A percentile compares a stretch with the other conserved stretches of the same genome.
These are phyloP conservation scores for Oryza brachyantha DNA, from an alignment of 176 grass and related monocot genomes.

Conservation along the genomic window DNA sequence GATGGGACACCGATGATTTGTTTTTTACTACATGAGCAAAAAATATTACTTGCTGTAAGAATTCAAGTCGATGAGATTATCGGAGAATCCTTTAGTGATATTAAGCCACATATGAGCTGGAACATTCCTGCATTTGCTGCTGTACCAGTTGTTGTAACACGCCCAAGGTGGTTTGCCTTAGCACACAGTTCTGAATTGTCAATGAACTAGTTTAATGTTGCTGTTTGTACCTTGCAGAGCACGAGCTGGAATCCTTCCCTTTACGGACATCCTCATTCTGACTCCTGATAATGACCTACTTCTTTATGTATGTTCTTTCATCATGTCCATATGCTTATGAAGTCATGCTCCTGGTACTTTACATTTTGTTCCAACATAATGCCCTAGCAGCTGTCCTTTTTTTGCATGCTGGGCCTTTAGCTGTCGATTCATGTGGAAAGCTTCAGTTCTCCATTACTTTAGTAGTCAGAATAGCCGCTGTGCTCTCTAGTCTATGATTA, in stretches of 20 bases:
- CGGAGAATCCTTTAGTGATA: conserved; percentile 57
- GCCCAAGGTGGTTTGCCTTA: conserved; percentile 76
- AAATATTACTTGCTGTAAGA: conserved; percentile 73
- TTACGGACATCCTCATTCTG: conserved; percentile 76
- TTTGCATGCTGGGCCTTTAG: not conserved
- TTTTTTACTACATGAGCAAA: conserved; percentile 80
- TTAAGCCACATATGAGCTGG: conserved; percentile 80
- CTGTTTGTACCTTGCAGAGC: conserved; percentile 54
- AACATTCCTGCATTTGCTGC: conserved; percentile 86
- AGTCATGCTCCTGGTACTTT: not conserved
- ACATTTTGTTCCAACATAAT: not conserved
- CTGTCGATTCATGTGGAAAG: conserved; percentile 16
- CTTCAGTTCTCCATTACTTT: not conserved
- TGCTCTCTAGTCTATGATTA: not conserved
- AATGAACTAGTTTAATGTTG: conserved; percentile 14
- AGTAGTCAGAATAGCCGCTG: not conserved
- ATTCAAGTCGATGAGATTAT: conserved; percentile 62
- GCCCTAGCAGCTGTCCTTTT: not conserved
- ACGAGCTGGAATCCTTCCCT: conserved; percentile 62
- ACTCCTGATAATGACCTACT: conserved; percentile 74
- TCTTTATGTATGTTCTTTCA: conserved; percentile 74
- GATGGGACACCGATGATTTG: conserved; percentile 80
- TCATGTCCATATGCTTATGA: conserved; percentile 19
- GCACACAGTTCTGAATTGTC: conserved; percentile 29
- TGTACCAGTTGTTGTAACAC: conserved; percentile 72